Evolutionary conservation across 1,284 basidiomycete species (phyloP).

Genomic region (Cutaneotrichosporon arboriforme): DNA sequence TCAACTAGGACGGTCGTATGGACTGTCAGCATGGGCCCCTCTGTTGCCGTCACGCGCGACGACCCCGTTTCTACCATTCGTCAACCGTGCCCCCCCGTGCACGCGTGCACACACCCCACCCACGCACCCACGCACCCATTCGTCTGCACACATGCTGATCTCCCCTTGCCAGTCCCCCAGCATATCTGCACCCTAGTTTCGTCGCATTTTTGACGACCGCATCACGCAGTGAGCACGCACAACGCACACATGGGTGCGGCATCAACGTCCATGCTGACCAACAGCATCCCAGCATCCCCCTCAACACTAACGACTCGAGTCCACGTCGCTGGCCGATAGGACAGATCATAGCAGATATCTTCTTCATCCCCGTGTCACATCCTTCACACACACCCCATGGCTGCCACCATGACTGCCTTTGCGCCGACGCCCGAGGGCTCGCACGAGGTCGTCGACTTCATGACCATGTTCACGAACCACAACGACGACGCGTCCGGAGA

Average conservation of each 20-base stretch:
- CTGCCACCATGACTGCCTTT: constrained; percentile 8
- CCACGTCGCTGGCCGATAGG: constrained; percentile 3
- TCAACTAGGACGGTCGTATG: not conserved
- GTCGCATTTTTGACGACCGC: constrained; percentile 1
- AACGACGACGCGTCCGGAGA: constrained; percentile 9
- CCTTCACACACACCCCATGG: not conserved
- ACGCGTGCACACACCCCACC: not conserved
- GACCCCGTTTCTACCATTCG: not conserved
- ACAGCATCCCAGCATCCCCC: not conserved
- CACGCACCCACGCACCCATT: not conserved
- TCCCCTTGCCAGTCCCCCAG: not conserved
- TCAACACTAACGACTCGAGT: not conserved
- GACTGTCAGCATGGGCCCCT: not conserved
- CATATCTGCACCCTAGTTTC: not conserved
- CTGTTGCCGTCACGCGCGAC: not conserved
- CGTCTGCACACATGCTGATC: constrained; percentile 2
- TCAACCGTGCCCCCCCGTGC: too few relatives aligned
- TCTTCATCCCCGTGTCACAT: not conserved
- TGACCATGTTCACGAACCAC: constrained; percentile 22
- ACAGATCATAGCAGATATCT: constrained; percentile 1
- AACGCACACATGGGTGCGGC: not conserved
- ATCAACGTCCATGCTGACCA: not conserved
- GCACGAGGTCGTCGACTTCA: constrained; percentile 20
- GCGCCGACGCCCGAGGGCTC: constrained; percentile 2
- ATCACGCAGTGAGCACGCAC: not conserved